Conservation (phyloP, 78 protist genomes). For the Planoprotostelium fungivorum region DNA sequence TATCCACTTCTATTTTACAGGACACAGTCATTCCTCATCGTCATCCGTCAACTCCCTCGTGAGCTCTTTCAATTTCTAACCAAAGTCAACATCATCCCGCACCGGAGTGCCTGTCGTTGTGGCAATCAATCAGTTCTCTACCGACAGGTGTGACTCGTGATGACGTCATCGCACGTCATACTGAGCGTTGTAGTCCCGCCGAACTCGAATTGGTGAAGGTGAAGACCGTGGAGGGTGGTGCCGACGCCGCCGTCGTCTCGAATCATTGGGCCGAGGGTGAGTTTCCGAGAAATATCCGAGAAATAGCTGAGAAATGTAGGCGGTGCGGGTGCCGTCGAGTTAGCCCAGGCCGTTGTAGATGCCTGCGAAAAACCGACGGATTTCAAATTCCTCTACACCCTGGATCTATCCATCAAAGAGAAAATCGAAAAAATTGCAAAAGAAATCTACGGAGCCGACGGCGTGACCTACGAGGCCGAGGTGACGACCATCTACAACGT, state of each 20-base stretch:
- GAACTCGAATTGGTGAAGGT: slow-evolving; percentile 54
- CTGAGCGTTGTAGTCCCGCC: background rate
- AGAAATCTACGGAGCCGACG: slow-evolving; percentile 90
- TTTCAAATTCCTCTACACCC: slow-evolving; percentile 81
- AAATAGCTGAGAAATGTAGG: background rate
- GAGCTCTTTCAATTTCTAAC: too few species aligned
- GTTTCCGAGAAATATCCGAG: slow-evolving; percentile 19
- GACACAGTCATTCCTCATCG: too few species aligned
- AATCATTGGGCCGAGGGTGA: slow-evolving; percentile 86
- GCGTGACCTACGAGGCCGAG: slow-evolving; percentile 66
- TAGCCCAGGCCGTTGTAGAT: slow-evolving; percentile 75
- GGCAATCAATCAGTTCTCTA: slow-evolving; percentile 79
- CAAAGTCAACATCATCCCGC: too few species aligned
- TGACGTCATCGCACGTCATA: background rate
- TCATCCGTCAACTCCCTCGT: too few species aligned
- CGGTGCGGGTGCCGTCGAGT: slow-evolving; percentile 87
- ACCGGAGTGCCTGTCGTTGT: slow-evolving; percentile 93
- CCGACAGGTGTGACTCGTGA: slow-evolving; percentile 3
- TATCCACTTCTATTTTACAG: too few species aligned
- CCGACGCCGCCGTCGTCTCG: slow-evolving; percentile 74
- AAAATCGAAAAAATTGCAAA: slow-evolving; percentile 79
- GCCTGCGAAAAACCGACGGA: slow-evolving; percentile 67
- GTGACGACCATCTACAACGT: too few species aligned
- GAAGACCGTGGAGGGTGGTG: slow-evolving; percentile 75
- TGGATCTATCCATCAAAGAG: slow-evolving; percentile 75